phyloP scores from a whole-genome alignment of 192 early-diverging fungal species.

The Entrophospora sp. region DNA sequence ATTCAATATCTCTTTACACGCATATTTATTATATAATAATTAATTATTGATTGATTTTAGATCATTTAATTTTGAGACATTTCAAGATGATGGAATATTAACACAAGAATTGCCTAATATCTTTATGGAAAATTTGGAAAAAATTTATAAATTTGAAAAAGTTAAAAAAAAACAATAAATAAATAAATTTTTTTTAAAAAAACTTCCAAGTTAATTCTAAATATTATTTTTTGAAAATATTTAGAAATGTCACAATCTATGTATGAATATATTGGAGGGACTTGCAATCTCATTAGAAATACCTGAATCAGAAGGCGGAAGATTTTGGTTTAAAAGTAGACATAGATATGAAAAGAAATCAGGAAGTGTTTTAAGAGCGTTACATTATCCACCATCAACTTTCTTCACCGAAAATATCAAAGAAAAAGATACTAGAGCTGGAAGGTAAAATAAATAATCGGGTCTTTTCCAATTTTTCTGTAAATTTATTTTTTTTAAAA shows the following conservation, averaged over 20 bases:
- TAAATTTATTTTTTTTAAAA: not conserved
- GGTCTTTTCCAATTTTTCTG: not conserved
- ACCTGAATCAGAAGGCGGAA: constrained; percentile 40
- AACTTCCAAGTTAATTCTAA: not conserved
- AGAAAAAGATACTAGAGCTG: constrained; percentile 36
- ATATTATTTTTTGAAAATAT: not conserved
- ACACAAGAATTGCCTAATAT: constrained; percentile 27
- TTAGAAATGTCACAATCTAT: constrained; percentile 41
- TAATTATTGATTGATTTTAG: constrained; percentile 24
- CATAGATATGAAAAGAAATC: constrained; percentile 38
- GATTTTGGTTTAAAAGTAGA: constrained; percentile 38
- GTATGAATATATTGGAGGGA: constrained; percentile 40
- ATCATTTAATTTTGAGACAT: constrained; percentile 47
- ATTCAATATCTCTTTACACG: constrained; percentile 15
- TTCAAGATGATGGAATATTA: constrained; percentile 26
- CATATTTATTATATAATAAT: not conserved
- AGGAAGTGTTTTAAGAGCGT: constrained; percentile 44
- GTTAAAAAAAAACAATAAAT: not conserved
- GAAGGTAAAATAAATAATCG: constrained; percentile 25
- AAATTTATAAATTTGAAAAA: constrained; percentile 28
- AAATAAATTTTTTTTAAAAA: not conserved
- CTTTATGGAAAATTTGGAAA: constrained; percentile 21
- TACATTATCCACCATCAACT: constrained; percentile 48
- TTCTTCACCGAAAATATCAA: constrained; percentile 29
- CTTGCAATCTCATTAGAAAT: constrained; percentile 60